Evolutionary conservation across 441 rosid genomes (phyloP).

Genomic region (Raphanus hybrid): DNA sequence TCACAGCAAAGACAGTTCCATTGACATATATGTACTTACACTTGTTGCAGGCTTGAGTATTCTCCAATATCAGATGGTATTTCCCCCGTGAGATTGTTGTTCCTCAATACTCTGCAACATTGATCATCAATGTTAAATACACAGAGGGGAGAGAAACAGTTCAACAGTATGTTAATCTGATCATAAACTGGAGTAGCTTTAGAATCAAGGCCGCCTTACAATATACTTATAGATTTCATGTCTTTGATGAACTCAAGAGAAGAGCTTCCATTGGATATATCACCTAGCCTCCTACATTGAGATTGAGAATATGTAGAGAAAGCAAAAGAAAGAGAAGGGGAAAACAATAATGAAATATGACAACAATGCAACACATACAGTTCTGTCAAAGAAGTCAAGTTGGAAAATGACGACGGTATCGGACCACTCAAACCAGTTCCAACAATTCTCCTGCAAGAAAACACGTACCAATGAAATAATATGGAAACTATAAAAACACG

Average conservation of each 20-base stretch:
- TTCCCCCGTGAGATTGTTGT: conserved; percentile 45
- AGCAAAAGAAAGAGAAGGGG: background rate
- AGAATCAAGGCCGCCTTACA: conserved; percentile 52
- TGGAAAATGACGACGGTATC: too few relatives aligned
- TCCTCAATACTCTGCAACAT: conserved; percentile 58
- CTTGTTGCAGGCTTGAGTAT: conserved; percentile 45
- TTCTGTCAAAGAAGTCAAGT: too few relatives aligned
- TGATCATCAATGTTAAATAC: background rate
- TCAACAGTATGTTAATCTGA: too few relatives aligned
- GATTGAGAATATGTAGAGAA: conserved; percentile 8
- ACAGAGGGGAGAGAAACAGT: background rate
- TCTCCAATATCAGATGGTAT: conserved; percentile 57
- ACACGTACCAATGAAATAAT: background rate
- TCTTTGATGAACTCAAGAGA: conserved; percentile 52
- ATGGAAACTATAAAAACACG: background rate
- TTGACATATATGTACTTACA: conserved; percentile 52
- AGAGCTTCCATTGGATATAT: conserved; percentile 57
- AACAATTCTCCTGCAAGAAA: conserved; percentile 23
- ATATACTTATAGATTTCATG: conserved; percentile 49
- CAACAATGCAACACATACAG: too few relatives aligned
- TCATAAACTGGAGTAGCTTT: too few relatives aligned
- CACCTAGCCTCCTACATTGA: conserved; percentile 64
- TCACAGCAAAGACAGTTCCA: conserved; percentile 6
- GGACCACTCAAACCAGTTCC: conserved; percentile 59
- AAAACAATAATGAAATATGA: background rate